These are phyloP conservation scores for Pelargonium citronellum DNA, from an alignment of 441 rosid genomes.

Conservation along the genomic window DNA sequence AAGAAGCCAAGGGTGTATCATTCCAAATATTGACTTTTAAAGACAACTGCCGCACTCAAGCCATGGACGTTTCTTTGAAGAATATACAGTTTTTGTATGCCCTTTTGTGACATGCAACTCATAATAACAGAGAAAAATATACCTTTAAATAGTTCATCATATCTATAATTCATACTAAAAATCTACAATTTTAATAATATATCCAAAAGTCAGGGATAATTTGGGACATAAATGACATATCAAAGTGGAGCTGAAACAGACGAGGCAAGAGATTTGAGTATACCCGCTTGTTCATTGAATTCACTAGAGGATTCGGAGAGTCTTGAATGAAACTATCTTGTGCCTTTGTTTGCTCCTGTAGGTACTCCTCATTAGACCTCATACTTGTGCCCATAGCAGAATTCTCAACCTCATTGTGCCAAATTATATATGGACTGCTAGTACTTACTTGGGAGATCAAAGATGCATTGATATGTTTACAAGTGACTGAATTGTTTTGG, in stretches of 20 bases:
- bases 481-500: conserved; percentile 22
- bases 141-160: no score
- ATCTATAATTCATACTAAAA: no score
- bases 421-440: conserved; percentile 29
- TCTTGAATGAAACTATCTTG: conserved; percentile 45
- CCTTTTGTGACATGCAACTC: no score
- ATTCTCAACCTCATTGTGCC: conserved; percentile 36
- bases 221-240: not conserved
- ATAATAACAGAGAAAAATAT: no score
- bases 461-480: conserved; percentile 34
- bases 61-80: no score
- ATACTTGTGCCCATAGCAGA: conserved; percentile 33
- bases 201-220: not conserved
- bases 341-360: conserved; percentile 40
- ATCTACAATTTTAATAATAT: not conserved
- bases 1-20: no score
- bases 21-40: no score
- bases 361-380: conserved; percentile 37
- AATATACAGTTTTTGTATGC: no score
- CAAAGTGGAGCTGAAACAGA: conserved; percentile 6
- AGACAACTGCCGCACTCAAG: no score
- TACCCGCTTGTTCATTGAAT: conserved; percentile 66
- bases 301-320: conserved; percentile 61
- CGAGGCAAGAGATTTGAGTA: conserved; percentile 14
- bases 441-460: conserved; percentile 31